Evolutionary conservation across 1,139 yeast genomes (phyloP).

Genomic region (Pichia sp.): DNA sequence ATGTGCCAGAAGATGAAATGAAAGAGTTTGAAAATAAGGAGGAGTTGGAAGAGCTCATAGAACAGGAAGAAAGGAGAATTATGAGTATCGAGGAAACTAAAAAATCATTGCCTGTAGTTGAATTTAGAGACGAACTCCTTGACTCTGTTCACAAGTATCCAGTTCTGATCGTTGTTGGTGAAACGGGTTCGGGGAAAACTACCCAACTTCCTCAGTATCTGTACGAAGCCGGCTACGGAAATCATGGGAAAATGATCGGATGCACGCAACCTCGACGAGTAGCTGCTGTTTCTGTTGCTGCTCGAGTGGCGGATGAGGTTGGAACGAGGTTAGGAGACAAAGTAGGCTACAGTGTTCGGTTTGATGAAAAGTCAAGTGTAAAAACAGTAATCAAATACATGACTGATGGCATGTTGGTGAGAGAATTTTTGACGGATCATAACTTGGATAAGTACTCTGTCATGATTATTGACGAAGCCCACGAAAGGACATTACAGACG

Average conservation of each 20-base stretch:
- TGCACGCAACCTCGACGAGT: constrained; percentile 96
- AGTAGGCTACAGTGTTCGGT: constrained; percentile 86
- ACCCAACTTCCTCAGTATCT: constrained; percentile 91
- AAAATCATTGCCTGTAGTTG: constrained; percentile 71
- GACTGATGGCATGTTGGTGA: constrained; percentile 90
- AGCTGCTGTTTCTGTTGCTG: constrained; percentile 92
- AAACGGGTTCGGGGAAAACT: constrained; percentile 97
- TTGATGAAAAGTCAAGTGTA: constrained; percentile 68
- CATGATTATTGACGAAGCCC: constrained; percentile 95
- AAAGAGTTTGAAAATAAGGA: constrained; percentile 23
- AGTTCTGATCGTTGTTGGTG: constrained; percentile 85
- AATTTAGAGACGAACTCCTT: constrained; percentile 59
- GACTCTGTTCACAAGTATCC: constrained; percentile 61
- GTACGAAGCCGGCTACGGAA: constrained; percentile 74
- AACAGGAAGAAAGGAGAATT: constrained; percentile 41
- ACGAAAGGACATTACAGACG: constrained; percentile 89
- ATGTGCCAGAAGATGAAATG: constrained; percentile 38
- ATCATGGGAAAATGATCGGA: constrained; percentile 54
- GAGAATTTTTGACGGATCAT: constrained; percentile 82
- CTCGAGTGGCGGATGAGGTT: constrained; percentile 86
- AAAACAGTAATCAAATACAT: constrained; percentile 74
- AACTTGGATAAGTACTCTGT: constrained; percentile 66
- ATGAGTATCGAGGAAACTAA: constrained; percentile 45
- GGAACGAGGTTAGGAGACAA: constrained; percentile 65
- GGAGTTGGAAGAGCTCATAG: constrained; percentile 34